Percentiles rank a stretch among this genome's conserved stretches.
Evolutionary conservation across 441 rosid species (phyloP).

Genomic region (Omphalea diandra): DNA sequence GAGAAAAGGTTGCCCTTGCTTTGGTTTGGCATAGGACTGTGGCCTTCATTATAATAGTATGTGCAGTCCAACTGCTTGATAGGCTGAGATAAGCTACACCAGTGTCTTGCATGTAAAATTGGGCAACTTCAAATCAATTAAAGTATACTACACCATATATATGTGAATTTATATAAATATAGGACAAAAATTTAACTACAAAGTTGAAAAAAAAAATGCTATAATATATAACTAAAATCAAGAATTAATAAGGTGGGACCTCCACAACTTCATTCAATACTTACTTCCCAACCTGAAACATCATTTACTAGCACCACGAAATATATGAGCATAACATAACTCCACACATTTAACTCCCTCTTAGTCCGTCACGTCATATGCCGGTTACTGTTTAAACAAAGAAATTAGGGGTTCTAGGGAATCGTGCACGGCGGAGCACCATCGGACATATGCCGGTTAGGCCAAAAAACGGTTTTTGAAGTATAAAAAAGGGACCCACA

Average conservation of each 20-base stretch:
- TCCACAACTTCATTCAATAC: conserved; percentile 47
- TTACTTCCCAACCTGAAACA: conserved; percentile 55
- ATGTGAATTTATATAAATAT: conserved; percentile 15
- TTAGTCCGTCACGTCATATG: neutral
- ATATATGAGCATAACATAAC: conserved; percentile 58
- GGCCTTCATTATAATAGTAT: neutral
- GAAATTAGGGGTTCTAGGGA: too few species aligned
- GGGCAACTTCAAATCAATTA: conserved; percentile 17
- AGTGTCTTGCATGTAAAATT: conserved; percentile 2
- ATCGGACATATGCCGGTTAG: conserved; percentile 18
- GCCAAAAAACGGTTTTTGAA: too few species aligned
- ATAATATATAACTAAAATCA: too few species aligned
- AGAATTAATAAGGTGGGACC: conserved; percentile 49
- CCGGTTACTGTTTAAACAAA: too few species aligned
- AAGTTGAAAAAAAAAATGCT: neutral
- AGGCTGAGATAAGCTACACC: neutral
- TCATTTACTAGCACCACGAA: conserved; percentile 82
- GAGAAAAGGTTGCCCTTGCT: too few species aligned
- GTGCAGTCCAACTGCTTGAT: neutral
- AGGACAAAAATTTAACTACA: conserved; percentile 39
- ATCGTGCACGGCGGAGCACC: conserved; percentile 13
- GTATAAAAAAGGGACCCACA: conserved; percentile 36
- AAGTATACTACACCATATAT: conserved; percentile 12
- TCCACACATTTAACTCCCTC: conserved; percentile 29
- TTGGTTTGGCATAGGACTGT: too few species aligned